Percentiles rank a stretch among this genome's conserved stretches.
These are phyloP conservation scores for Escovopsis sp. DNA, from an alignment of 2,329 filamentous ascomycete genomes.

Conservation along the genomic window DNA sequence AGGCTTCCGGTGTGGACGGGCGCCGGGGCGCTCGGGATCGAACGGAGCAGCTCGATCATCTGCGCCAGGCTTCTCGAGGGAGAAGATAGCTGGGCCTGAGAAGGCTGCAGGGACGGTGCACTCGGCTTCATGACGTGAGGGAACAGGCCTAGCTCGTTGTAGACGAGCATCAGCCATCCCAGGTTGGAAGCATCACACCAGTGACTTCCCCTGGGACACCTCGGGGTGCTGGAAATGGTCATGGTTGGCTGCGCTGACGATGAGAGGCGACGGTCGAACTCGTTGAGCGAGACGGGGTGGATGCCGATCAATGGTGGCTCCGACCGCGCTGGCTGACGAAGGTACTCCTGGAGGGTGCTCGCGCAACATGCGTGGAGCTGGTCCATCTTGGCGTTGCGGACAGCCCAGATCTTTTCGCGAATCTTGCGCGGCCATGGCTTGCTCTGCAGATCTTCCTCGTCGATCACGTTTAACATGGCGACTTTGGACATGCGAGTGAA, in stretches of 20 bases:
- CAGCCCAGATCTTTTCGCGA: conserved; percentile 32
- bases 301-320: conserved; percentile 5
- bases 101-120: conserved; percentile 12
- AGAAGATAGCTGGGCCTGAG: conserved; percentile 8
- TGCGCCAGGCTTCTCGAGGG: conserved; percentile 28
- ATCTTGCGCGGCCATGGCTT: conserved; percentile 33
- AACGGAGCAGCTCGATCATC: conserved; percentile 28
- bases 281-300: conserved; percentile 9
- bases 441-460: conserved; percentile 26
- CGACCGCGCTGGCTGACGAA: conserved; percentile 16
- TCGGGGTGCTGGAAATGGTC: conserved; percentile 23
- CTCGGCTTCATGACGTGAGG: conserved; percentile 23
- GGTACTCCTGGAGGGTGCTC: conserved; percentile 30
- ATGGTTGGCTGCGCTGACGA: conserved; percentile 7
- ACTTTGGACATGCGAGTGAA: conserved; percentile 36
- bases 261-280: conserved; percentile 9
- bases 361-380: conserved; percentile 34
- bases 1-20: conserved; percentile 26
- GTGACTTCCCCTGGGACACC: conserved; percentile 35
- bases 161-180: conserved; percentile 39
- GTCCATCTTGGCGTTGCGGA: conserved; percentile 33
- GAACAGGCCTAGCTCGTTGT: conserved; percentile 31
- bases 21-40: conserved; percentile 29
- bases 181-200: conserved; percentile 38
- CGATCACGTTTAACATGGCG: conserved; percentile 30